Conservation (phyloP, 78 protist genomes). For the Dictyostelium brefeldianum region DNA sequence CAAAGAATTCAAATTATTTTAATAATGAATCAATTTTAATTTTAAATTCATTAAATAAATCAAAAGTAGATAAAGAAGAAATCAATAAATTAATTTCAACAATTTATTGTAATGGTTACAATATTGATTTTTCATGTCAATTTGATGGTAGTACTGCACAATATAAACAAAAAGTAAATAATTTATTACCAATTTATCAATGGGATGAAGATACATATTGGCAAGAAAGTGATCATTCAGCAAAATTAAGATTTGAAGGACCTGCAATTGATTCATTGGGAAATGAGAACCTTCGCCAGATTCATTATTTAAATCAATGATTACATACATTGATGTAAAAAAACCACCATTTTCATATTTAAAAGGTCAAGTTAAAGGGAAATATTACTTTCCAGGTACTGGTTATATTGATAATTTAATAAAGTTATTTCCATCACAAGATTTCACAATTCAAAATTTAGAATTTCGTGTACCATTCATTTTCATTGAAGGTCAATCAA, state of each 20-base stretch:
- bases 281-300: background rate
- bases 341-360: constrained; percentile 27
- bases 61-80: constrained; percentile 5
- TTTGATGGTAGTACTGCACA: background rate
- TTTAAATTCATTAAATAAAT: constrained; percentile 19
- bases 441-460: constrained; percentile 1
- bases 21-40: background rate
- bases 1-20: background rate
- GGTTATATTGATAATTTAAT: constrained; percentile 41
- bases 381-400: constrained; percentile 46
- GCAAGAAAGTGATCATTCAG: background rate
- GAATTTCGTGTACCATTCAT: constrained; percentile 57
- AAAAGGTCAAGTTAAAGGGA: constrained; percentile 50
- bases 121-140: constrained; percentile 5
- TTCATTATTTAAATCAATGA: background rate
- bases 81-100: constrained; percentile 10
- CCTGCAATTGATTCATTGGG: background rate
- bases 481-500: constrained; percentile 8
- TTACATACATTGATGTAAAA: background rate
- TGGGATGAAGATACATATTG: background rate
- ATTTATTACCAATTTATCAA: background rate
- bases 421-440: background rate
- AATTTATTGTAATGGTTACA: constrained; percentile 8
- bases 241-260: background rate
- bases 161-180: background rate